Evolutionary conservation across 1,139 yeast genomes (phyloP), one percentile per base, ranked within the genome.

Genomic region (Yamadazyma songkhlaensis): DNA sequence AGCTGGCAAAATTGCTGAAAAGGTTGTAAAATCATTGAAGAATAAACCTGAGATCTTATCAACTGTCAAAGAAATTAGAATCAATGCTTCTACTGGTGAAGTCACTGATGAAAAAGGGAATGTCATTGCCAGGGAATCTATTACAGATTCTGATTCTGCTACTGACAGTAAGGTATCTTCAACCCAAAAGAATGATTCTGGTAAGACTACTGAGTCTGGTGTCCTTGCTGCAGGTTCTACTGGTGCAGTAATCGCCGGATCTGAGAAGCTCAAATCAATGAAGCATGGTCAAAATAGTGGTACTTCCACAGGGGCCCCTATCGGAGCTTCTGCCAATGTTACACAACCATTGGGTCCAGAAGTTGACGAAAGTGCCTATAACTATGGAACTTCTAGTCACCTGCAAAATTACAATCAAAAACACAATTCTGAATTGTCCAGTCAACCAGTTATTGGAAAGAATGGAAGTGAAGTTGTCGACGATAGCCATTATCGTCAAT

Each of bases 101-200:
- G 62, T 64, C 17, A 54, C 59, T 21, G 65, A 65, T 42, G 67
- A 64, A 37, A 44, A 48, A 12, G 66, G 64, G 10, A 37, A 43
- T 8, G 34, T 41, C 10, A 35, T 50, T 30, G 20, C 26, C 10
- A 29, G 14, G 14, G 37, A 25, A n/a, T 17, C n/a, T 11, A 12
- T 25, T n/a, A 4, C 35, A 22, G 9, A 12, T 24, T n/a, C 11
- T 4, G 29, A 10, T 9, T n/a, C 13, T 21, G 27, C 35, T 29
- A 30, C 26, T 12, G 17, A 29, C 14, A 31, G 27, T 25, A 13
- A 24, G 9, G 20, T 13, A 10, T 25, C 23, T 31, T 5, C 6
- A 27, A 4, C 5, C 14, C 21, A 9, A n/a, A n/a, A n/a, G n/a
- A n/a, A n/a, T 13, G 28, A 9, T 23, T 9, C 24, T 3, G 30